Evolutionary conservation across 345 rosid genomes (phyloP), one percentile per base, ranked within the genome.

Genomic region (Eucalyptus cloeziana): DNA sequence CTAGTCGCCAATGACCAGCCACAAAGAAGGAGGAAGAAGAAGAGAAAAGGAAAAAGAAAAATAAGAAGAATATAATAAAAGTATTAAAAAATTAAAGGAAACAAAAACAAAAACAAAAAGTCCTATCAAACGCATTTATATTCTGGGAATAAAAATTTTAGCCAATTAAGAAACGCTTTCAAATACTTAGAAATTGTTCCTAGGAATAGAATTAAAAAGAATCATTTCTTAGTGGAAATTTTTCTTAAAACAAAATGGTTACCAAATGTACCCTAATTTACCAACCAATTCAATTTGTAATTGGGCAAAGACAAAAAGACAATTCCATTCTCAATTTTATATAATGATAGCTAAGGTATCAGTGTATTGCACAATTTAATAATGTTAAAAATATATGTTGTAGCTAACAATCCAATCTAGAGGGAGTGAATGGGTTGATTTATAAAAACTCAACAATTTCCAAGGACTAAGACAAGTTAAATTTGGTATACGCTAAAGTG

Each of bases 1-100:
- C 10, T 19, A 0, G 24, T 52, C 24, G 0, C 24, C 9, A 17
- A 0, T 1, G 9, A 52, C 5, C 2, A 0, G 10, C 58, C 58
- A 8, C 58, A 8, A 52, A 19, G 58, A 52, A 52, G 25, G 58
- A 8, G 25, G 58, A 52, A 52, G 58, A 52, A 52, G 10, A 52
- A 21, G 25, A 21, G 10, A 52, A 19, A 21, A 21, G 10, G 24
- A 52, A 19, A 52, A 52, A 3, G 2, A 52, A 52, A 6, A 51
- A 6, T 51, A 3, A 51, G 54, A 51, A 51, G 54, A 51, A 51
- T 51, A 51, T 51, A 51, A 17, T 51, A 51, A 51, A 51, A 51
- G 22, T 51, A 51, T 51, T 51, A 6, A 51, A 51, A 51, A 17
- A 51, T 16, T 51, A 51, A 51, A 51, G 8, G 22, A 51, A 51